phyloP scores from a whole-genome alignment of 2,329 filamentous ascomycete genomes.

The Stagonosporopsis cucurbitacearum region DNA sequence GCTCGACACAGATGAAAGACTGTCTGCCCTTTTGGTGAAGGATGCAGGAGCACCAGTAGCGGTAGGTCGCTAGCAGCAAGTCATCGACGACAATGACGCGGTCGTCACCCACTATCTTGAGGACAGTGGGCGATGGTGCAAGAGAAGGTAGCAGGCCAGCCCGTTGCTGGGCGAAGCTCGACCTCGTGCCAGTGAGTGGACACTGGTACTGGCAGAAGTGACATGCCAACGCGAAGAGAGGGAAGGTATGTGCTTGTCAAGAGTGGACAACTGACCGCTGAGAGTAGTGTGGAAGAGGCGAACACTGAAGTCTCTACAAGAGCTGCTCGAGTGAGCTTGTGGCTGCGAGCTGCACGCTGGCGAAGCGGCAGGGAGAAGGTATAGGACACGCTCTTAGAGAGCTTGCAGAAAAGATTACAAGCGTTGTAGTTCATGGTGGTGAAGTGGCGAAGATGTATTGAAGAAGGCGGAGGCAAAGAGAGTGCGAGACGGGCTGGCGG shows the following conservation, averaged over 20 bases:
- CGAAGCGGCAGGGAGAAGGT: neutral
- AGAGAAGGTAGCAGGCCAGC: neutral
- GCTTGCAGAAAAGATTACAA: neutral
- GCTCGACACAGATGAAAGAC: neutral
- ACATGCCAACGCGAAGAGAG: neutral
- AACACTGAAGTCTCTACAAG: neutral
- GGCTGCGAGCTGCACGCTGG: neutral
- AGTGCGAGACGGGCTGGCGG: neutral
- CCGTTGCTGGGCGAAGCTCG: neutral
- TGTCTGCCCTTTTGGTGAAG: neutral
- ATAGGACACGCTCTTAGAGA: neutral
- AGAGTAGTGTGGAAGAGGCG: neutral
- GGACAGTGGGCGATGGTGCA: neutral
- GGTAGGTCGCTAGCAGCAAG: neutral
- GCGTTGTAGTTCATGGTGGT: neutral
- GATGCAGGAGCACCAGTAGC: neutral
- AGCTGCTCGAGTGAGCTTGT: neutral
- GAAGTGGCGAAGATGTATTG: neutral
- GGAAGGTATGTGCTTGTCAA: neutral
- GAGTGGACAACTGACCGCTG: neutral
- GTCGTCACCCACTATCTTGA: neutral
- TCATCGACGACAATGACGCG: neutral
- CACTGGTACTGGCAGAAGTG: neutral
- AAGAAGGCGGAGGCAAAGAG: neutral
- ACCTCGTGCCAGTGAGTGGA: neutral